Conservation (phyloP, 2,329 filamentous ascomycete species). For the Lecanicillium sp. region DNA sequence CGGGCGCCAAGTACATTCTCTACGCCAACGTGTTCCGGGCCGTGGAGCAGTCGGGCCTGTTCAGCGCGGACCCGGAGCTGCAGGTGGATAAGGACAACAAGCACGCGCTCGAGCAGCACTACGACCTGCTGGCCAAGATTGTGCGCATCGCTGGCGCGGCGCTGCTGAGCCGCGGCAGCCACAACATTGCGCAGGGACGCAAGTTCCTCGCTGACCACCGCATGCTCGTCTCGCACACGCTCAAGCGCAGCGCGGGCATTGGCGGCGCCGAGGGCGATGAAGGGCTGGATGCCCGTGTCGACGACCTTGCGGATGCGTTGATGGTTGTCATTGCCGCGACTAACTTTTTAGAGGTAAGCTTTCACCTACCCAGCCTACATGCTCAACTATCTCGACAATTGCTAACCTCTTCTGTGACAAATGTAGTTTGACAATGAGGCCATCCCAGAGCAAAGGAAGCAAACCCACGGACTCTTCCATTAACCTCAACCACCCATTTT, state of each 20-base stretch:
- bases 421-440: constrained; percentile 33
- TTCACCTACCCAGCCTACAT: no score
- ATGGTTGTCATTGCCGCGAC: constrained; percentile 77
- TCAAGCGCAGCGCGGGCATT: constrained; percentile 82
- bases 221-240: constrained; percentile 75
- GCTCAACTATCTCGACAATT: no score
- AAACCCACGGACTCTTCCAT: constrained; percentile 31
- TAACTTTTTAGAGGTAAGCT: constrained; percentile 74
- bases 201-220: constrained; percentile 77
- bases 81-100: constrained; percentile 68
- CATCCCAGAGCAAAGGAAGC: constrained; percentile 22
- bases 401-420: no score
- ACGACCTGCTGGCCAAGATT: constrained; percentile 71
- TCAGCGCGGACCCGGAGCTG: constrained; percentile 84
- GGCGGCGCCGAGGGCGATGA: constrained; percentile 37
- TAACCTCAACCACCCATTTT: constrained; percentile 11
- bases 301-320: constrained; percentile 77
- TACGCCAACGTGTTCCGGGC: constrained; percentile 82
- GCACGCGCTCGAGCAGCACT: constrained; percentile 70
- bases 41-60: constrained; percentile 75
- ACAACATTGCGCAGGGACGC: constrained; percentile 74
- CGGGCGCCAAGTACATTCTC: constrained; percentile 80
- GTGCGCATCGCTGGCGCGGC: constrained; percentile 76
- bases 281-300: constrained; percentile 52
- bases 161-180: constrained; percentile 70